Base-by-base conservation (phyloP, 331 rosid species). In the Prunus yedoensis region DNA sequence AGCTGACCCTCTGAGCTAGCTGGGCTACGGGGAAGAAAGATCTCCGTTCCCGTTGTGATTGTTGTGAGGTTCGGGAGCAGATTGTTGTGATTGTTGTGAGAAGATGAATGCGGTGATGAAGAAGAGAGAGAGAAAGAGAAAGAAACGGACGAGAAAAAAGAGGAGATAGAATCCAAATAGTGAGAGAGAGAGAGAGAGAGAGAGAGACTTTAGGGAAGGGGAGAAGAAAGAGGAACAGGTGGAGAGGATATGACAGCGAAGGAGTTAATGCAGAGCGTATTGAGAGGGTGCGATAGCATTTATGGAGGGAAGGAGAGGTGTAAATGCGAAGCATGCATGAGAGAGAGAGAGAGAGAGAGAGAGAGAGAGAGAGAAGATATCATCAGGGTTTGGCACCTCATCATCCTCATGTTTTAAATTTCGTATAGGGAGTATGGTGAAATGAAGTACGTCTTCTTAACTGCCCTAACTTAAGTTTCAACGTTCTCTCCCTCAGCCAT, bases 211-310 rank as follows among this genome's bases (percentile, higher is more conserved):
- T 12, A 28, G 20, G 17, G 38, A 35, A 30, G 79, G 27, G 38
- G 45, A 16, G 69, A 54, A 76, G 77, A 13, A 17, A 16, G n/a
- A 53, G 25, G 27, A 58, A 59, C 45, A 23, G 77, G 76, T 53
- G 70, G 70, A 45, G 71, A 65, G 77, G 82, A 74, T 54, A 77
- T 50, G 79, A 80, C 76, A 72, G 80, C 20, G 74, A 68, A 43
- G 90, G 78, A 91, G 89, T 91, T 78, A 91, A 43, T 91, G 86
- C 83, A 62, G 86, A 74, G 74, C 35, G 77, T 62, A 73, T 81
- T 85, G 85, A 81, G 80, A 83, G 30, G 91, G 88, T 91, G 96
- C 77, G 84, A 73, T 61, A 14, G 89, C 91, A 91, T 89, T 91
- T 82, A 91, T 85, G 89, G 83, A 80, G 65, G 75, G 76, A 75